Percentiles rank a stretch among this genome's conserved stretches.
Evolutionary conservation across 2,329 filamentous ascomycete species (phyloP).

Genomic region (Penicillium brasilianum): DNA sequence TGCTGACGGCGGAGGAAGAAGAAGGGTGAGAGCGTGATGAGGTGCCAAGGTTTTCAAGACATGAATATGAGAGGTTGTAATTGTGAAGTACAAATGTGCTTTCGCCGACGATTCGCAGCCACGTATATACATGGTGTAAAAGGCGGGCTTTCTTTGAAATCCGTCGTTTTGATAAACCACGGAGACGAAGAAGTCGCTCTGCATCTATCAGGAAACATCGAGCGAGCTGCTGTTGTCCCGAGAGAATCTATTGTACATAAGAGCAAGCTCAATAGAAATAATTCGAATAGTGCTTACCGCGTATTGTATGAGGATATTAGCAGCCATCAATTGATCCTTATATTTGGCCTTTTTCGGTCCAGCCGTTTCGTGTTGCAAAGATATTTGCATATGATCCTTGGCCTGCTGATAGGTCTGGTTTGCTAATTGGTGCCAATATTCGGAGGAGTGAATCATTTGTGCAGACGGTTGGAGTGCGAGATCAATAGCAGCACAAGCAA

Average conservation of each 20-base stretch:
- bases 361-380: conserved; percentile 36
- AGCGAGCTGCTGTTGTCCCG: conserved; percentile 40
- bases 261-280: neutral
- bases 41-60: conserved; percentile 28
- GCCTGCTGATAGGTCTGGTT: conserved; percentile 36
- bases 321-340: conserved; percentile 47
- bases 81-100: conserved; percentile 42
- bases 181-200: conserved; percentile 44
- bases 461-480: conserved; percentile 25
- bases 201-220: conserved; percentile 45
- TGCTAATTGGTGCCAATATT: conserved; percentile 35
- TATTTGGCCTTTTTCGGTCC: conserved; percentile 43
- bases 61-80: conserved; percentile 30
- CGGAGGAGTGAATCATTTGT: conserved; percentile 15
- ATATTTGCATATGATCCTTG: conserved; percentile 39
- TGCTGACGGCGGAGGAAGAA: conserved; percentile 9
- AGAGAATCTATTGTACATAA: conserved; percentile 27
- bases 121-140: conserved; percentile 49
- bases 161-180: conserved; percentile 41
- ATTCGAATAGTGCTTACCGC: conserved; percentile 29
- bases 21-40: conserved; percentile 9
- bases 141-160: conserved; percentile 46
- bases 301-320: conserved; percentile 40
- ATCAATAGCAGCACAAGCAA: conserved; percentile 39
- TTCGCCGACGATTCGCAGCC: conserved; percentile 45